Conservation (phyloP, 2,329 filamentous ascomycete species). For the Sporothrix protearum region DNA sequence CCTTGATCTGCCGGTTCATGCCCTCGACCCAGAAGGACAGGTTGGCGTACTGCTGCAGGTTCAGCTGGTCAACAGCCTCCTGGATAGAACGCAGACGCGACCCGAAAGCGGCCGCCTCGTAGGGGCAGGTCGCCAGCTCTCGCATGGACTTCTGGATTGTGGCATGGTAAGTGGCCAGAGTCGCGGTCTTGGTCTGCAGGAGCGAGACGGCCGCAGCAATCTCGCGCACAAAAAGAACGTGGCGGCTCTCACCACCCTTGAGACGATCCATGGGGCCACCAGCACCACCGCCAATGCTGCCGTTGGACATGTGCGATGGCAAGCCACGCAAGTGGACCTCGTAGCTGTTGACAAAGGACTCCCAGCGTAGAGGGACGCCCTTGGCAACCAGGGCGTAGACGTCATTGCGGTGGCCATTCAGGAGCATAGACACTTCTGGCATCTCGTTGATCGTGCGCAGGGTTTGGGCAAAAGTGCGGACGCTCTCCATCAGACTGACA, state of each 20-base stretch:
- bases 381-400: slow-evolving; percentile 79
- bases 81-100: slow-evolving; percentile 81
- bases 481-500: slow-evolving; percentile 96
- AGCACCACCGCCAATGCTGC: slow-evolving; percentile 50
- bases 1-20: slow-evolving; percentile 81
- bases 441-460: slow-evolving; percentile 79
- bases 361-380: slow-evolving; percentile 89
- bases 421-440: slow-evolving; percentile 79
- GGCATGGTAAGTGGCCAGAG: slow-evolving; percentile 73
- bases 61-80: slow-evolving; percentile 89
- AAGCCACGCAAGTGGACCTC: slow-evolving; percentile 77
- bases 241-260: slow-evolving; percentile 75
- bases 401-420: slow-evolving; percentile 89
- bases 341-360: slow-evolving; percentile 96
- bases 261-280: slow-evolving; percentile 43
- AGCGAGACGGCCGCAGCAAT: slow-evolving; percentile 84
- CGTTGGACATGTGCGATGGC: slow-evolving; percentile 52
- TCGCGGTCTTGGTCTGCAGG: slow-evolving; percentile 81
- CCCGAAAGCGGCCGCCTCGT: slow-evolving; percentile 75
- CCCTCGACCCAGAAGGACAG: slow-evolving; percentile 83
- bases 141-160: slow-evolving; percentile 75
- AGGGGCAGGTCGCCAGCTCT: slow-evolving; percentile 80
- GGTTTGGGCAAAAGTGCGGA: slow-evolving; percentile 88
- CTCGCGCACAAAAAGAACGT: slow-evolving; percentile 93
- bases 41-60: slow-evolving; percentile 93